Base-by-base conservation (phyloP, 345 rosid species). In the Salix viminalis region DNA sequence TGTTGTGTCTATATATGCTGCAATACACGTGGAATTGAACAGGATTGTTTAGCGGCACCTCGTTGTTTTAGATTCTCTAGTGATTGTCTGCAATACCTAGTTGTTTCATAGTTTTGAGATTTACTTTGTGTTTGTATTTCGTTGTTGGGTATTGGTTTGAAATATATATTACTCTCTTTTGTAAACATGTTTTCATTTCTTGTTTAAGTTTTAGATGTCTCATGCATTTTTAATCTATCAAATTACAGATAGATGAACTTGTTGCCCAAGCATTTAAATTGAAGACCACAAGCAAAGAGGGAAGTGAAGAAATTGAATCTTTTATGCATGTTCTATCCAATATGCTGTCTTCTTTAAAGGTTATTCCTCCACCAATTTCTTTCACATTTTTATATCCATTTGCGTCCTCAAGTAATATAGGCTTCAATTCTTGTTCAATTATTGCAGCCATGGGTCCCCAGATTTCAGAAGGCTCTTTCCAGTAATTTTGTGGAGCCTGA, bases 401-500 rank as follows among this genome's bases (percentile, higher is more conserved):
- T 34, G 71, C 30, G 26, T n/a, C 10, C 44, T 70, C 50, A 41
- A 61, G 8, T 73, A 34, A 50, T 28, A 24, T 44, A 34, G 69
- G 37, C 24, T 60, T 56, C 18, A 10, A 46, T 66, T 64, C 68
- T 46, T 73, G 70, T 83, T 77, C 65, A 7, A 23, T 66, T 46
- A 67, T 74, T 82, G 89, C 92, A 96, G 99, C 94, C 97, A 60
- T 92, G 99, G 98, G 84, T 84, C 60, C 89, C 92, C 28, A 87
- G 95, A 81, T 83, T 93, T 64, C 86, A 85, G 71, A 81, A 83
- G 75, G 88, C 70, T 0, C 73, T 89, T 54, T 77, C 86, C 2
- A 61, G 72, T 66, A 80, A 78, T 65, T 41, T 76, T 21, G 26
- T 64, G 13, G 85, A 81, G 65, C 1, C 70, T 1, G 78, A 70